Evolutionary conservation across 1,284 basidiomycete genomes (phyloP).

Genomic region (Ceratobasidium sp.): DNA sequence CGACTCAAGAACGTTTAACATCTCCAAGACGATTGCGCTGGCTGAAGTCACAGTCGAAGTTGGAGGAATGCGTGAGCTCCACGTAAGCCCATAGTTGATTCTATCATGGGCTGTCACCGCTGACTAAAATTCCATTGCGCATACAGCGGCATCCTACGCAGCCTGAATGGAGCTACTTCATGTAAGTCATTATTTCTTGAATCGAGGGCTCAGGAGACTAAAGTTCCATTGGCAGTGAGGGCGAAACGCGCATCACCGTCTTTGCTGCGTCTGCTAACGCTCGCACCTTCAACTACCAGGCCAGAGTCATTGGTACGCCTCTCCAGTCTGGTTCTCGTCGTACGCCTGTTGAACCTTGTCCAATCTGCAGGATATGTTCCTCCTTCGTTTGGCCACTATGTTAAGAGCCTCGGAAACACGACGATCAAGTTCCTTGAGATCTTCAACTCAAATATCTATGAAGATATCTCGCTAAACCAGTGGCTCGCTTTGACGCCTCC

Average conservation of each 20-base stretch:
- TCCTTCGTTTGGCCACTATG: too few relatives aligned
- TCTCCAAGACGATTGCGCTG: constrained; percentile 68
- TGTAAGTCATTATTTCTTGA: constrained; percentile 20
- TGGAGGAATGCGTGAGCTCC: constrained; percentile 1
- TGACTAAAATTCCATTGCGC: background rate
- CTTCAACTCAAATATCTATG: too few relatives aligned
- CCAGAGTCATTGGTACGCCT: constrained; percentile 64
- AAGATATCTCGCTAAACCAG: too few relatives aligned
- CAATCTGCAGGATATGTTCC: too few relatives aligned
- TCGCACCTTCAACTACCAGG: constrained; percentile 22
- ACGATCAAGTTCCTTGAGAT: too few relatives aligned
- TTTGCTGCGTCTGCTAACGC: constrained; percentile 13
- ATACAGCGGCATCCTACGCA: constrained; percentile 33
- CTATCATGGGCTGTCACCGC: background rate
- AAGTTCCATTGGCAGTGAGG: constrained; percentile 58
- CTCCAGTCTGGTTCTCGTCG: too few relatives aligned
- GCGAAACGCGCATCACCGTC: constrained; percentile 58
- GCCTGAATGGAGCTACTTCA: constrained; percentile 52
- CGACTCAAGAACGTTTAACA: constrained; percentile 68
- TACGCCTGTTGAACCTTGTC: too few relatives aligned
- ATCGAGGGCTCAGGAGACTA: too few relatives aligned
- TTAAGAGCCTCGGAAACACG: too few relatives aligned
- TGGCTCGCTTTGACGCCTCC: too few relatives aligned
- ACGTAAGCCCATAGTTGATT: background rate
- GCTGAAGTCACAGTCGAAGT: constrained; percentile 68